phyloP scores from a whole-genome alignment of 2,329 filamentous ascomycete species.

The Fusarium napiforme region DNA sequence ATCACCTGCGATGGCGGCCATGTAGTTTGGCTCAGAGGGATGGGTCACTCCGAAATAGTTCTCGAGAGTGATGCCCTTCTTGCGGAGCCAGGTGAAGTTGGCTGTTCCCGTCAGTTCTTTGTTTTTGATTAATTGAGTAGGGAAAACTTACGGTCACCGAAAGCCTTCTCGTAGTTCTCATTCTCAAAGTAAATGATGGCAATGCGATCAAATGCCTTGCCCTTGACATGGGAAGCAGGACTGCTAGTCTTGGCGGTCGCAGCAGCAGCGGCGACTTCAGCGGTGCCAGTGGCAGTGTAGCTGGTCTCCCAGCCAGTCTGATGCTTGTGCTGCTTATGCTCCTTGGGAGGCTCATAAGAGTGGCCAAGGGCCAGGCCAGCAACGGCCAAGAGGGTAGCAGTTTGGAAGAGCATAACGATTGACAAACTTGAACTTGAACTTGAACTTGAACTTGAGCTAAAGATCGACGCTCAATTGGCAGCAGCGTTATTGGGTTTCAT shows the following conservation, averaged over 20 bases:
- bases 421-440: not conserved
- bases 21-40: slow-evolving; percentile 76
- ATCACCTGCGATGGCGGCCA: slow-evolving; percentile 69
- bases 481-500: not conserved
- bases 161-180: slow-evolving; percentile 73
- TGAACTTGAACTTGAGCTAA: not conserved
- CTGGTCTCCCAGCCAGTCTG: slow-evolving; percentile 49
- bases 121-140: accelerated
- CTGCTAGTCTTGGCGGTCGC: slow-evolving; percentile 70
- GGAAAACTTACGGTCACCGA: slow-evolving; percentile 64
- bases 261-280: slow-evolving; percentile 64
- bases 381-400: slow-evolving; percentile 40
- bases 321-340: not conserved
- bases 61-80: slow-evolving; percentile 46
- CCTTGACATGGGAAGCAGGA: slow-evolving; percentile 72
- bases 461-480: not conserved
- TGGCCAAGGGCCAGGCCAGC: slow-evolving; percentile 43
- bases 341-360: slow-evolving; percentile 7
- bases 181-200: slow-evolving; percentile 83
- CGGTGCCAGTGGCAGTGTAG: slow-evolving; percentile 64
- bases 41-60: slow-evolving; percentile 67
- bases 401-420: slow-evolving; percentile 33
- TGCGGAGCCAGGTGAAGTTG: slow-evolving; percentile 45
- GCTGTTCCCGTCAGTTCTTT: slow-evolving; percentile 9
- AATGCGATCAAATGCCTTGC: slow-evolving; percentile 78